phyloP scores from a whole-genome alignment of 2,329 filamentous ascomycete species.

The Nemania abortiva region DNA sequence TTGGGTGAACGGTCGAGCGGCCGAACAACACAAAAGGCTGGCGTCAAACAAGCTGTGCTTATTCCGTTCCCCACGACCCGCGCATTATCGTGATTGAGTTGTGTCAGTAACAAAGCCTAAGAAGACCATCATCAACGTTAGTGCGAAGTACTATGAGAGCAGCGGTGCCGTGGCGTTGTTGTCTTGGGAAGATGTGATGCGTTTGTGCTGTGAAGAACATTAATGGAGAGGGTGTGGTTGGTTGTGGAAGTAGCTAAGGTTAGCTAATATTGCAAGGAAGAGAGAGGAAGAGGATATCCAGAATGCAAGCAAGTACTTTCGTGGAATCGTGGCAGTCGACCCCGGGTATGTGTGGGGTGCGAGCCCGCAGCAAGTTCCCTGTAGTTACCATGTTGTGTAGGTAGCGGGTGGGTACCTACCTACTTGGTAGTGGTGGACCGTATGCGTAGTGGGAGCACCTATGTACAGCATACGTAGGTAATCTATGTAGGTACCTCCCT shows the following conservation, averaged over 20 bases:
- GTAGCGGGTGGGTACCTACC: not conserved
- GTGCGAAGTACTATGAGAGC: not conserved
- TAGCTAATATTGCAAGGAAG: not conserved
- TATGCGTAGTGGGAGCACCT: too few species aligned
- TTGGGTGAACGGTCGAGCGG: not conserved
- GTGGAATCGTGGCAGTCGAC: not conserved
- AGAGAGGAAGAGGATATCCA: slow-evolving; percentile 4
- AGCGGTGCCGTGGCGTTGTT: not conserved
- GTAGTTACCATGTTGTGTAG: not conserved
- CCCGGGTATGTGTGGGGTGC: slow-evolving; percentile 30
- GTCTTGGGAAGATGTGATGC: not conserved
- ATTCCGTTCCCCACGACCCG: not conserved
- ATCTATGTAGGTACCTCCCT: too few species aligned
- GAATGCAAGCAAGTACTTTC: slow-evolving; percentile 1
- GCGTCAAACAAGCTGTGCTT: not conserved
- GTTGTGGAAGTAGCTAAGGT: not conserved
- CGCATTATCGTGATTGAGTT: slow-evolving; percentile 10
- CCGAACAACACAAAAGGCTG: not conserved
- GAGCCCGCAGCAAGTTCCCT: not conserved
- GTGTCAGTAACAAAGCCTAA: not conserved
- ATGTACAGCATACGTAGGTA: too few species aligned
- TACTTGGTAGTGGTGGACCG: too few species aligned
- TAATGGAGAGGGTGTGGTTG: not conserved
- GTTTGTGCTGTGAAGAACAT: not conserved
- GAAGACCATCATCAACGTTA: slow-evolving; percentile 1